Evolutionary conservation across 345 rosid genomes (phyloP).

Genomic region (Laguncularia racemosa): DNA sequence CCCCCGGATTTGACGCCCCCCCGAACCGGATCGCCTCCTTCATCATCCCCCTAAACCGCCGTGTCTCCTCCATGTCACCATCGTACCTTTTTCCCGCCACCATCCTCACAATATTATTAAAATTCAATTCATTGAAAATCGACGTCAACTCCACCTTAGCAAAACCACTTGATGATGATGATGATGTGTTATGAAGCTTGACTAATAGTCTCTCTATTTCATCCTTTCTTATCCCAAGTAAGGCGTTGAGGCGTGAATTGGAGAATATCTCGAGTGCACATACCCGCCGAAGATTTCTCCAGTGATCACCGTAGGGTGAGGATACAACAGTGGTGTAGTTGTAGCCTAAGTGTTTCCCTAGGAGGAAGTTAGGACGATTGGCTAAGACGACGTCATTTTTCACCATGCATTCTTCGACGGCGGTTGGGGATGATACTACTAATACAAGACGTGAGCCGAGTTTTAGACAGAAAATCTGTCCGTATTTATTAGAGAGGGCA

Average conservation of each 20-base stretch:
- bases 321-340: constrained; percentile 22
- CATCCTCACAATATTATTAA: constrained; percentile 37
- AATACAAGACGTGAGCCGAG: constrained; percentile 17
- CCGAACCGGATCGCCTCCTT: constrained; percentile 17
- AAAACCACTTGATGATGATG: constrained; percentile 3
- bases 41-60: constrained; percentile 26
- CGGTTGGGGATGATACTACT: constrained; percentile 10
- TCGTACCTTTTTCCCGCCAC: constrained; percentile 36
- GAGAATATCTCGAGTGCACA: constrained; percentile 34
- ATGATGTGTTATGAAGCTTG: not conserved
- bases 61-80: constrained; percentile 31
- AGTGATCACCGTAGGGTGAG: constrained; percentile 33
- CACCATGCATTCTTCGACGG: constrained; percentile 24
- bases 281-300: constrained; percentile 41
- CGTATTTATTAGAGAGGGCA: constrained; percentile 7
- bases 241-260: constrained; percentile 15
- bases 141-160: constrained; percentile 33
- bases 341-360: constrained; percentile 10
- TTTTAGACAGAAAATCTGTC: constrained; percentile 21
- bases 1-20: constrained; percentile 26
- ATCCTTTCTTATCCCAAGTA: constrained; percentile 17
- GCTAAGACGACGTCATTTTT: constrained; percentile 22
- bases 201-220: constrained; percentile 14
- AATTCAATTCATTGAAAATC: constrained; percentile 20
- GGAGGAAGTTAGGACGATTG: constrained; percentile 13